Percentiles rank a stretch among this genome's conserved stretches.
phyloP scores from a whole-genome alignment of 2,329 filamentous ascomycete species.

The Grosmannia clavigera region DNA sequence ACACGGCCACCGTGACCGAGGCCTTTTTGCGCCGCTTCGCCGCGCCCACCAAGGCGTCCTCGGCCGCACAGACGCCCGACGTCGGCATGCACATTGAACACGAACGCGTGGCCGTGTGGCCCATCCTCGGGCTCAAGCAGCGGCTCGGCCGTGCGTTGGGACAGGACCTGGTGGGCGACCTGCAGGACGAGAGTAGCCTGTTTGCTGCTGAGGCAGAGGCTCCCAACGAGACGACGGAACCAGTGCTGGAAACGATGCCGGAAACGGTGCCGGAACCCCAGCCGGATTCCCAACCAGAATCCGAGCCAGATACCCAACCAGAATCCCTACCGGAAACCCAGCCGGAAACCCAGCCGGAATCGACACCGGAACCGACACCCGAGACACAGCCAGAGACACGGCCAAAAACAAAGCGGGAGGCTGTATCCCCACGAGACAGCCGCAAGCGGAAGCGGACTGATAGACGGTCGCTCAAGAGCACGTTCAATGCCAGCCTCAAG shows the following conservation, averaged over 20 bases:
- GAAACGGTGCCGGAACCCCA: background rate
- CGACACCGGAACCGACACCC: background rate
- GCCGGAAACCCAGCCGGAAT: background rate
- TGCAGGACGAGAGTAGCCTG: background rate
- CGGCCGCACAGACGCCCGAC: background rate
- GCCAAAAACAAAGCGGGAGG: background rate
- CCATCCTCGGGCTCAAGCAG: constrained; percentile 41
- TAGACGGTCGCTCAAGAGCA: constrained; percentile 25
- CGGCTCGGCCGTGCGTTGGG: constrained; percentile 41
- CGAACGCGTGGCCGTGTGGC: constrained; percentile 39
- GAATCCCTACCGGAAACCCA: background rate
- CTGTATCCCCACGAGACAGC: constrained; percentile 6
- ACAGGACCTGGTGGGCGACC: constrained; percentile 32
- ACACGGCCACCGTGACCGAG: constrained; percentile 35
- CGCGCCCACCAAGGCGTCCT: constrained; percentile 27
- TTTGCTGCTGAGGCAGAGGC: background rate
- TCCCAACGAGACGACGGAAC: constrained; percentile 11
- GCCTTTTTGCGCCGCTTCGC: constrained; percentile 39
- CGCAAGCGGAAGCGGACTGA: constrained; percentile 24
- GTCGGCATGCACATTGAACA: constrained; percentile 33
- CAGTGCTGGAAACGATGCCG: constrained; percentile 16
- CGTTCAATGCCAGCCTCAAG: constrained; percentile 21
- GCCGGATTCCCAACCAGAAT: background rate
- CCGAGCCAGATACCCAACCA: background rate
- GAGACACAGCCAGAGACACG: background rate